These are phyloP conservation scores for Tetradesmus obliquus DNA, from an alignment of 139 green algal species.

Conservation along the genomic window DNA sequence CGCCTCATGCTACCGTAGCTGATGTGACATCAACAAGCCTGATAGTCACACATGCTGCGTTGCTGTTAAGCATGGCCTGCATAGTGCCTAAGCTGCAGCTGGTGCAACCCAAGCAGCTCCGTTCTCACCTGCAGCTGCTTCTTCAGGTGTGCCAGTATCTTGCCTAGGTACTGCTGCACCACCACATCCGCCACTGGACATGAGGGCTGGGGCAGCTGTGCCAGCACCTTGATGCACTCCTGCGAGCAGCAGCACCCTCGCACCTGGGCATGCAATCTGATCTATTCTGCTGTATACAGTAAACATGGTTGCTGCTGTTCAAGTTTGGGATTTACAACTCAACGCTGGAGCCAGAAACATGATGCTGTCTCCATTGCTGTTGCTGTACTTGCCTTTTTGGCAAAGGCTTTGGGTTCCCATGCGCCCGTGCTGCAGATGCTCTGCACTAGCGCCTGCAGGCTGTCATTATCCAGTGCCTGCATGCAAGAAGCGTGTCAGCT, in stretches of 20 bases:
- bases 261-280: background rate
- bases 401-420: conserved; percentile 53
- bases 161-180: conserved; percentile 50
- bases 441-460: conserved; percentile 45
- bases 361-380: background rate
- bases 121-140: conserved; percentile 50
- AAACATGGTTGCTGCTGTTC: too few relatives aligned
- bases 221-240: conserved; percentile 54
- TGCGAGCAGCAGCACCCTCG: background rate
- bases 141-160: conserved; percentile 54
- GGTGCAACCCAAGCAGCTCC: too few relatives aligned
- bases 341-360: too few relatives aligned
- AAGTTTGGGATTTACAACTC: too few relatives aligned
- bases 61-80: too few relatives aligned
- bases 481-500: background rate
- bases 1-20: too few relatives aligned
- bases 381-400: conserved; percentile 46
- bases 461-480: conserved; percentile 25
- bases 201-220: conserved; percentile 27
- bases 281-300: too few relatives aligned
- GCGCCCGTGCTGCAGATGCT: conserved; percentile 51
- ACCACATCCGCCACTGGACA: conserved; percentile 50
- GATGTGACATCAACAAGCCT: too few relatives aligned
- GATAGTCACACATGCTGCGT: too few relatives aligned
- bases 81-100: background rate